phyloP scores from a whole-genome alignment of 306 rosid species.

The Malus fusca region DNA sequence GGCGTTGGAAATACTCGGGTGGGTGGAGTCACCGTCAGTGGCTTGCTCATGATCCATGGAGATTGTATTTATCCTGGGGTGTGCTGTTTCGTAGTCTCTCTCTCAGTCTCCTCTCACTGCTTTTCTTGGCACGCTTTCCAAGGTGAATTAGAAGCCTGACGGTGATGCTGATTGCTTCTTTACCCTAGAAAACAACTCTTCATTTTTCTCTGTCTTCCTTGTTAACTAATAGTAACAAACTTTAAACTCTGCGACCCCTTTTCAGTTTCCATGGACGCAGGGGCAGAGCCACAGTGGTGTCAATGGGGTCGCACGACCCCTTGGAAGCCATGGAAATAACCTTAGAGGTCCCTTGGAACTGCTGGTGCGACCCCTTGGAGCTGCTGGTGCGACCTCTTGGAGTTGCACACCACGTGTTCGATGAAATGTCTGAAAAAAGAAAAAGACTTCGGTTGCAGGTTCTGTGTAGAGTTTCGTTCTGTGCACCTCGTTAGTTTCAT shows the following conservation, averaged over 20 bases:
- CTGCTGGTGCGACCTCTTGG: too few species aligned
- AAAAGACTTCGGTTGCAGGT: too few species aligned
- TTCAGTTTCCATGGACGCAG: constrained; percentile 31
- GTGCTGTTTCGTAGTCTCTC: not conserved
- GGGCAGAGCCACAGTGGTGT: too few species aligned
- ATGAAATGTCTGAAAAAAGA: too few species aligned
- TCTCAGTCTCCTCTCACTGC: not conserved
- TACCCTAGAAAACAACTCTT: not conserved
- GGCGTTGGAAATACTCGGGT: not conserved
- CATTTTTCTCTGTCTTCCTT: constrained; percentile 8
- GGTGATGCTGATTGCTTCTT: constrained; percentile 12
- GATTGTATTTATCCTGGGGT: not conserved
- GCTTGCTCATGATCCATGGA: not conserved
- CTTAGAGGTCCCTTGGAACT: too few species aligned
- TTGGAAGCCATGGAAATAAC: too few species aligned
- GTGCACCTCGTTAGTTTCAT: too few species aligned
- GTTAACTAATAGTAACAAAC: constrained; percentile 23
- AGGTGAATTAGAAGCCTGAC: constrained; percentile 39
- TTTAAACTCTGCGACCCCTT: constrained; percentile 19
- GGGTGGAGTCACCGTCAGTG: not conserved
- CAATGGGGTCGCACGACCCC: too few species aligned
- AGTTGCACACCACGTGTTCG: too few species aligned
- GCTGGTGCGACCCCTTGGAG: too few species aligned
- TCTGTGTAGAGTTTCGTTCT: too few species aligned
- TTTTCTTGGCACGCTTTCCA: constrained; percentile 31